Conservation (phyloP, 2,329 filamentous ascomycete genomes). For the Macrophomina tecta region DNA sequence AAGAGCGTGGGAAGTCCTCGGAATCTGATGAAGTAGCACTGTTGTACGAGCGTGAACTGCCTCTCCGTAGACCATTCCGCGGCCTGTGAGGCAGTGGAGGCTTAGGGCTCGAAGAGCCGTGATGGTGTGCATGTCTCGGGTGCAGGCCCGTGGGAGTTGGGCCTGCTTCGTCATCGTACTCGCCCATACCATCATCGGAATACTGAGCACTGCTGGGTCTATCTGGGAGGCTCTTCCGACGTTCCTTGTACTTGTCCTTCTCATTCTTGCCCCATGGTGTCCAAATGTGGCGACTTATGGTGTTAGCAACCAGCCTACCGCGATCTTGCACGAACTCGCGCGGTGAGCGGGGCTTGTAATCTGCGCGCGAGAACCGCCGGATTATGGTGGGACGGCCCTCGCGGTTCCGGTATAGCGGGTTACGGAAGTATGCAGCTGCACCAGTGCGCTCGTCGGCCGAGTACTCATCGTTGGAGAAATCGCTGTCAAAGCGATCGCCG, state of each 20-base stretch:
- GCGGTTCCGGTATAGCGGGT: conserved; percentile 55
- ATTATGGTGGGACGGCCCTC: conserved; percentile 52
- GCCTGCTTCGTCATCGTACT: conserved; percentile 23
- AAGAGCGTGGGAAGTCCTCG: conserved; percentile 1
- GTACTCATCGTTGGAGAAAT: conserved; percentile 43
- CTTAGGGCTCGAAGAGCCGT: conserved; percentile 13
- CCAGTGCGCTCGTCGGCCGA: conserved; percentile 50
- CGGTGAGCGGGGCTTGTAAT: conserved; percentile 34
- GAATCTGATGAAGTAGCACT: conserved; percentile 22
- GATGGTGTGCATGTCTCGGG: conserved; percentile 7
- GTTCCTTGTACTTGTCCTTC: conserved; percentile 31
- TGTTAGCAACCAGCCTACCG: conserved; percentile 37
- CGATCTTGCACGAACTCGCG: conserved; percentile 38
- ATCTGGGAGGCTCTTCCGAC: conserved; percentile 36
- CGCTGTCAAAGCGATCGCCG: conserved; percentile 38
- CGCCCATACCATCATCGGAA: conserved; percentile 32
- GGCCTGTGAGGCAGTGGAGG: conserved; percentile 16
- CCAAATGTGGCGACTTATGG: conserved; percentile 42
- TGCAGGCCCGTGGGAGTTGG: conserved; percentile 38
- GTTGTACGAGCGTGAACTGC: conserved; percentile 13
- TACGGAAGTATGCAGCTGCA: conserved; percentile 56
- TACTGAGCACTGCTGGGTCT: conserved; percentile 32
- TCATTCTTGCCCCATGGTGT: conserved; percentile 37
- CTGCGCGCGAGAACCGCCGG: conserved; percentile 43
- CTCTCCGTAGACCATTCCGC: neutral